Percentiles rank a stretch among this genome's conserved stretches.
phyloP scores from a whole-genome alignment of 2,329 filamentous ascomycete genomes.

The Fusarium agapanthi region DNA sequence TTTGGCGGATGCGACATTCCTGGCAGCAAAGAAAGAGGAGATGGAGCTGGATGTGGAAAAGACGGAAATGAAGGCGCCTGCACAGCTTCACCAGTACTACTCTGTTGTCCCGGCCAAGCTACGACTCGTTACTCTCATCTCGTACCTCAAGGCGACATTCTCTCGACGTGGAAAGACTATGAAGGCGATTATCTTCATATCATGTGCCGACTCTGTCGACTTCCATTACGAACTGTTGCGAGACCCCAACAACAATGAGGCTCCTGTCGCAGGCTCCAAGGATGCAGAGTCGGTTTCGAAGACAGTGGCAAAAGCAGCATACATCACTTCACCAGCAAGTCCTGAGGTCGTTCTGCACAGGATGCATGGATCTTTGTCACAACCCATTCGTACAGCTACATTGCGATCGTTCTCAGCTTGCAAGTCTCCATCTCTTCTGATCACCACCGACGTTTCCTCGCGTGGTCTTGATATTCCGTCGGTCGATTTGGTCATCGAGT shows the following conservation, averaged over 20 bases:
- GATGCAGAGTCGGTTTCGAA: constrained; percentile 54
- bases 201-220: constrained; percentile 95
- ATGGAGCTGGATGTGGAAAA: constrained; percentile 56
- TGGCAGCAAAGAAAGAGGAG: constrained; percentile 71
- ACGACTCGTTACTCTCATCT: constrained; percentile 85
- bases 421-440: constrained; percentile 79
- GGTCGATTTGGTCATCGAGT: constrained; percentile 94
- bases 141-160: constrained; percentile 86
- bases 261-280: constrained; percentile 42
- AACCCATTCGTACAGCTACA: constrained; percentile 86
- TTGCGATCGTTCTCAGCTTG: constrained; percentile 80
- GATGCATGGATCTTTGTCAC: constrained; percentile 90
- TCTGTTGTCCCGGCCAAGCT: constrained; percentile 88
- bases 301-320: constrained; percentile 74
- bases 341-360: constrained; percentile 78
- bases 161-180: constrained; percentile 88
- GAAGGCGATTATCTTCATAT: constrained; percentile 97
- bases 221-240: constrained; percentile 91
- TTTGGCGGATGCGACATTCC: constrained; percentile 88
- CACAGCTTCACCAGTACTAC: constrained; percentile 94
- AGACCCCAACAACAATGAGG: constrained; percentile 45
- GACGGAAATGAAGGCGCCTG: constrained; percentile 79
- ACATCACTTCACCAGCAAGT: constrained; percentile 80
- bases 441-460: constrained; percentile 95
- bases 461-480: constrained; percentile 95